Conservation (phyloP, 176 grass and related monocot species). For the Cocos nucifera region DNA sequence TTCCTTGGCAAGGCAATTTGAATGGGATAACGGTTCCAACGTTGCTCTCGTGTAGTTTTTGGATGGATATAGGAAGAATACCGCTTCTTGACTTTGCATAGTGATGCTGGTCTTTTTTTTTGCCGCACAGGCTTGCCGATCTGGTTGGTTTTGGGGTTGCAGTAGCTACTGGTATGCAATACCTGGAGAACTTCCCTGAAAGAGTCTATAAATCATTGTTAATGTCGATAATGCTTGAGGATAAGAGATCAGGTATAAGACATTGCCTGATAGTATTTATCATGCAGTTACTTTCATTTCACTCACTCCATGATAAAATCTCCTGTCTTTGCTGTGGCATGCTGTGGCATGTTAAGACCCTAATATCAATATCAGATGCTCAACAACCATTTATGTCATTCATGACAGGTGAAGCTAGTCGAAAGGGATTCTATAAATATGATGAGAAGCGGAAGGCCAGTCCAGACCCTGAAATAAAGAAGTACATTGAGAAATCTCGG, state of each 20-base stretch:
- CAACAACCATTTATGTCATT: not conserved
- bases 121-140: slow-evolving; percentile 56
- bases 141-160: slow-evolving; percentile 85
- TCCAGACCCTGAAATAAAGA: slow-evolving; percentile 68
- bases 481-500: slow-evolving; percentile 69
- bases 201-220: slow-evolving; percentile 88
- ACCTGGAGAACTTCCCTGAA: slow-evolving; percentile 72
- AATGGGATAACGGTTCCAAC: no score
- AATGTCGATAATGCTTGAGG: slow-evolving; percentile 75
- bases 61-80: not conserved
- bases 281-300: no score
- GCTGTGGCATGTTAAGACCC: no score
- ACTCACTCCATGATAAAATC: no score
- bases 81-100: slow-evolving; percentile 1
- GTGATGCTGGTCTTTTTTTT: slow-evolving; percentile 10
- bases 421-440: slow-evolving; percentile 91
- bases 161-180: slow-evolving; percentile 71
- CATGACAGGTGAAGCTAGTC: slow-evolving; percentile 54
- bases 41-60: no score
- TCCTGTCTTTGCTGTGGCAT: no score
- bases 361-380: no score
- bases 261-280: no score
- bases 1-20: no score
- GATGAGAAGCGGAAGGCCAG: slow-evolving; percentile 80
- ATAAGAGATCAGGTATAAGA: slow-evolving; percentile 59